phyloP scores from a whole-genome alignment of 139 green algal species.

The Parachlorella kessleri region DNA sequence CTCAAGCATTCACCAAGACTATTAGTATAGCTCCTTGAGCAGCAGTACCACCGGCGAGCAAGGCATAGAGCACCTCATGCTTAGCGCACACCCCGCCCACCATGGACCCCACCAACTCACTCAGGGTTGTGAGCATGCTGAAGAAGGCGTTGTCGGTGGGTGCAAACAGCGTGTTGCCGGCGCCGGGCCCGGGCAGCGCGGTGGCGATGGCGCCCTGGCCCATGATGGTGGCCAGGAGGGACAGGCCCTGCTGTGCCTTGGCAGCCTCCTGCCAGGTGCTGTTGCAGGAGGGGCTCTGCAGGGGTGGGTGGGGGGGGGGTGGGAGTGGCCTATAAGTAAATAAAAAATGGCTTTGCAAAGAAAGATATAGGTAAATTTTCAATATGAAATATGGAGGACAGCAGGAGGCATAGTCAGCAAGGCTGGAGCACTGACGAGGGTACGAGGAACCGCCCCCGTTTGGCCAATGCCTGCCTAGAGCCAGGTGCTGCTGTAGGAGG shows the following conservation, averaged over 20 bases:
- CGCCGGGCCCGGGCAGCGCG: slow-evolving; percentile 21
- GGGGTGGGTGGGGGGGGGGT: neutral
- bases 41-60: no score
- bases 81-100: neutral
- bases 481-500: no score
- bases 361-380: no score
- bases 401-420: no score
- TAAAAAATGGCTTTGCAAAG: no score
- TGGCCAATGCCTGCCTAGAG: no score
- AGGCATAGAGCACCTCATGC: neutral
- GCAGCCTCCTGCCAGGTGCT: slow-evolving; percentile 34
- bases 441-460: no score
- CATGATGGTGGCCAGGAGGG: slow-evolving; percentile 30
- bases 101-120: slow-evolving; percentile 1
- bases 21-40: no score
- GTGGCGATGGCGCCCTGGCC: slow-evolving; percentile 11
- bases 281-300: slow-evolving; percentile 26
- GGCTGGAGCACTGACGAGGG: no score
- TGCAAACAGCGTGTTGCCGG: slow-evolving; percentile 25
- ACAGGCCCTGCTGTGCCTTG: slow-evolving; percentile 5
- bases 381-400: no score
- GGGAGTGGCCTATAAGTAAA: no score
- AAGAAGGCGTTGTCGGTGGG: slow-evolving; percentile 41
- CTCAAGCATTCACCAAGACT: no score
- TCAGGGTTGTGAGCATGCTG: slow-evolving; percentile 24